Evolutionary conservation across 139 green algal genomes (phyloP).

Genomic region (Spirogloea muscicola): DNA sequence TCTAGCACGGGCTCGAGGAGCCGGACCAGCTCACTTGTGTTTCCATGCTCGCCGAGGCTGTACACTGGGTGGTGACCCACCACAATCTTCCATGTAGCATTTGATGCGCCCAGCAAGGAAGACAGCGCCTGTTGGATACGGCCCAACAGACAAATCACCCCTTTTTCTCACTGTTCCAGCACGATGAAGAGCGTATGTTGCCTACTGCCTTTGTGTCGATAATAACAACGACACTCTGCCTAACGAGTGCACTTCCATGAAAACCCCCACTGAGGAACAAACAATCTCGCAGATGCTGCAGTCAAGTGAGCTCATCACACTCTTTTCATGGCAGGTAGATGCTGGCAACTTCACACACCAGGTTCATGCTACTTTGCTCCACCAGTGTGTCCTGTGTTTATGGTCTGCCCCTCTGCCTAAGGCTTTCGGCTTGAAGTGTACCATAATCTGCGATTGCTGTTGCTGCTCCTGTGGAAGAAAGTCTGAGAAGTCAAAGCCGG

Average conservation of each 20-base stretch:
- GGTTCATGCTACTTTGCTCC: no score
- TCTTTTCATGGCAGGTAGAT: neutral
- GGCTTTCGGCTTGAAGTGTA: neutral
- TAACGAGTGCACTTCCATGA: no score
- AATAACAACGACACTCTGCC: no score
- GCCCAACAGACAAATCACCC: neutral
- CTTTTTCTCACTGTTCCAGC: neutral
- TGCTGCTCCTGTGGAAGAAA: neutral
- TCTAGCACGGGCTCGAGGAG: conserved; percentile 18
- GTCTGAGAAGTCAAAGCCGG: neutral
- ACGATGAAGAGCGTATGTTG: neutral
- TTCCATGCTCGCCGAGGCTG: conserved; percentile 30
- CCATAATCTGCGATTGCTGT: neutral
- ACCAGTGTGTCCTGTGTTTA: no score
- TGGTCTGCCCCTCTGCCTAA: no score
- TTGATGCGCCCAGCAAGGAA: neutral
- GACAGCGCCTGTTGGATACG: conserved; percentile 5
- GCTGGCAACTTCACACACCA: neutral
- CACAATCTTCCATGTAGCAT: conserved; percentile 45
- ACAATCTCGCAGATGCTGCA: neutral
- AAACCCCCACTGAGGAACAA: neutral
- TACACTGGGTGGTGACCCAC: conserved; percentile 44
- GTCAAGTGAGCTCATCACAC: neutral
- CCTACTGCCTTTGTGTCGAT: no score
- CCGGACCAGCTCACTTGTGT: conserved; percentile 17